Base-by-base conservation (phyloP, 148 eudicot genomes). In the Oxyria digyna region DNA sequence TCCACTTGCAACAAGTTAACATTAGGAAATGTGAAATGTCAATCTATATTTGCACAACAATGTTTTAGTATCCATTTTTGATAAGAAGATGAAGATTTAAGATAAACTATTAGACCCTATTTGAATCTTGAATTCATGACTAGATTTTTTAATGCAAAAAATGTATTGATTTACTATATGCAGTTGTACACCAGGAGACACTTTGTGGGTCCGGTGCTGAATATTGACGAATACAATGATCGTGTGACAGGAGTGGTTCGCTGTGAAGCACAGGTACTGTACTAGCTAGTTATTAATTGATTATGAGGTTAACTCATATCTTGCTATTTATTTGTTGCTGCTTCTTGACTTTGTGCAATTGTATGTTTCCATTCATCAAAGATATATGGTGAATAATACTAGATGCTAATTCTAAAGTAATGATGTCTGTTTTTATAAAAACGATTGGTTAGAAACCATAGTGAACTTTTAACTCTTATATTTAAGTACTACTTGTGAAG, bases 141-240 rank as follows among this genome's bases (percentile, higher is more conserved):
- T 15, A 3, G 37, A 6, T 6, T 59, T 59, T 59, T 14, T 59
- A 5, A 29, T 31, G 65, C 38, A 29, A 12, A 14, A 59, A 4
- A 3, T 27, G 0, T 9, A 23, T 1, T 59, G 18, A 15, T 29
- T 4, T 63, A 43, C 49, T 26, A 46, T 71, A 37, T 78, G 80
- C 87, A 88, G 99, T 75, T 95, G 63, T 95, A 91, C 78, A 97
- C 99, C 59, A 84, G 99, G 68, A 88, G 99, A 70, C 97, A 88
- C 80, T 95, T 95, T 71, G 81, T 95, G 73, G 85, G 84, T 69
- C 97, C 99, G 50, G 85, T 96, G 10, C 78, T 95, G 41, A 95
- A 79, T 67, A 87, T 95, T 69, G 96, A 95, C 70, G 97, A 91
- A 55, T 95, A 84, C 81, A 95, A 91, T 76, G 89, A 88, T 75